Evolutionary conservation across 139 green algal species (phyloP).

Genomic region (Tetradesmus obliquus): DNA sequence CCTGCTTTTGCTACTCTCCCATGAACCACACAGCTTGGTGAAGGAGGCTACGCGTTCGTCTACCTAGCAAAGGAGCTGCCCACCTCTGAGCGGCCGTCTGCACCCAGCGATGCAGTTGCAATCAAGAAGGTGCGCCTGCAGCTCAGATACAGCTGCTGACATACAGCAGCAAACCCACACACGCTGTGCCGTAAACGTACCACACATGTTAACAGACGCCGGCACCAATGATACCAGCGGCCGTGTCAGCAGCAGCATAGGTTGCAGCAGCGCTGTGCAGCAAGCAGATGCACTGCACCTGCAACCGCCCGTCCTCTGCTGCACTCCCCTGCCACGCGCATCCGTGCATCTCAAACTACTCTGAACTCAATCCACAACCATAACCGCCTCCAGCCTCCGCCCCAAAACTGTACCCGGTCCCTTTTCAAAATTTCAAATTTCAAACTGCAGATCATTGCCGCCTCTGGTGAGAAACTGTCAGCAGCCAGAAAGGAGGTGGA

Average conservation of each 20-base stretch:
- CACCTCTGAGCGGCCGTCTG: neutral
- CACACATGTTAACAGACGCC: no score
- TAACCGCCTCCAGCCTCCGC: no score
- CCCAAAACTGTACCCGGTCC: neutral
- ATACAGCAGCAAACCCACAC: no score
- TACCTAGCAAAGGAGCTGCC: conserved; percentile 73
- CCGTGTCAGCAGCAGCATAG: no score
- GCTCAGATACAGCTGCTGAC: neutral
- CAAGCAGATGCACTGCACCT: no score
- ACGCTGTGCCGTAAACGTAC: no score
- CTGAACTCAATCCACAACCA: no score
- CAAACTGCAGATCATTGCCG: conserved; percentile 59
- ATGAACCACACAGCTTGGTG: conserved; percentile 62
- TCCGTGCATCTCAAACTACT: no score
- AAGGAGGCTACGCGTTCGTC: conserved; percentile 88
- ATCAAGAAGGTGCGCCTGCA: neutral
- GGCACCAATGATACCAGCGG: no score
- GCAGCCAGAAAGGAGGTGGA: conserved; percentile 62
- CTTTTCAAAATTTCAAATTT: neutral
- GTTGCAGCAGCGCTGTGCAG: no score
- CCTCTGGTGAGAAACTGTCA: conserved; percentile 53
- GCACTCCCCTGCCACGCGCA: no score
- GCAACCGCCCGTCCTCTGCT: no score
- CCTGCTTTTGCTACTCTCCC: neutral
- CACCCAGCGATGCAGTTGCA: conserved; percentile 67